Evolutionary conservation across 208 protist genomes (phyloP).

Genomic region (Leishmania turanica): DNA sequence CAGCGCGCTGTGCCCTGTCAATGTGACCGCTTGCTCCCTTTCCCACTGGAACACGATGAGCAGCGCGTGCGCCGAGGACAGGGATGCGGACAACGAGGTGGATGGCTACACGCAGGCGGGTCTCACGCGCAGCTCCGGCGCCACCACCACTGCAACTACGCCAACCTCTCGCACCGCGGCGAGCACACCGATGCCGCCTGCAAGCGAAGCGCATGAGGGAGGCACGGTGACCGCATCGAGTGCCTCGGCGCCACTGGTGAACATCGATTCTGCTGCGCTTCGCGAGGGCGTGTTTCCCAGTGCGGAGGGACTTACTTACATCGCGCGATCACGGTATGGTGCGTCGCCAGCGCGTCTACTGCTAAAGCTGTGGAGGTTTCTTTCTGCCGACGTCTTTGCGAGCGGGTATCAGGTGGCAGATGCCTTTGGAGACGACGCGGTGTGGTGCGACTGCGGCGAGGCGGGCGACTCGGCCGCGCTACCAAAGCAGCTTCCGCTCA

Average conservation of each 20-base stretch:
- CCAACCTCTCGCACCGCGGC: conserved; percentile 11
- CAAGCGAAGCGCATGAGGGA: not conserved
- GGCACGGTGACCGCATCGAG: not conserved
- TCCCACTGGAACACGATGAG: not conserved
- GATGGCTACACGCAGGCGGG: conserved; percentile 20
- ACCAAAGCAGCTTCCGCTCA: not conserved
- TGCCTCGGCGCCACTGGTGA: not conserved
- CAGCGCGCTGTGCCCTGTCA: not conserved
- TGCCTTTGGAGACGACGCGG: conserved; percentile 41
- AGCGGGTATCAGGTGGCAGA: conserved; percentile 53
- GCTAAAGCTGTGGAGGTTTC: conserved; percentile 55
- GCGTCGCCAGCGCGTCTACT: conserved; percentile 36
- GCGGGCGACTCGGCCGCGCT: not conserved
- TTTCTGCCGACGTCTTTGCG: conserved; percentile 43
- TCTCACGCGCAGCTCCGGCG: conserved; percentile 15
- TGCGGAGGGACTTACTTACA: conserved; percentile 20
- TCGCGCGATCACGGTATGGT: conserved; percentile 20
- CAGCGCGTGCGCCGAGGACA: conserved; percentile 6
- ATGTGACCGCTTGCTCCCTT: not conserved
- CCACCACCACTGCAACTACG: conserved; percentile 10
- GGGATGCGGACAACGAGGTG: conserved; percentile 23
- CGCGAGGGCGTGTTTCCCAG: not conserved
- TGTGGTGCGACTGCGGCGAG: conserved; percentile 19
- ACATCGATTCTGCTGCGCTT: not conserved
- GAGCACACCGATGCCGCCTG: conserved; percentile 2